Evolutionary conservation across 2,329 filamentous ascomycete species (phyloP).

Genomic region (Colletotrichum sp.): DNA sequence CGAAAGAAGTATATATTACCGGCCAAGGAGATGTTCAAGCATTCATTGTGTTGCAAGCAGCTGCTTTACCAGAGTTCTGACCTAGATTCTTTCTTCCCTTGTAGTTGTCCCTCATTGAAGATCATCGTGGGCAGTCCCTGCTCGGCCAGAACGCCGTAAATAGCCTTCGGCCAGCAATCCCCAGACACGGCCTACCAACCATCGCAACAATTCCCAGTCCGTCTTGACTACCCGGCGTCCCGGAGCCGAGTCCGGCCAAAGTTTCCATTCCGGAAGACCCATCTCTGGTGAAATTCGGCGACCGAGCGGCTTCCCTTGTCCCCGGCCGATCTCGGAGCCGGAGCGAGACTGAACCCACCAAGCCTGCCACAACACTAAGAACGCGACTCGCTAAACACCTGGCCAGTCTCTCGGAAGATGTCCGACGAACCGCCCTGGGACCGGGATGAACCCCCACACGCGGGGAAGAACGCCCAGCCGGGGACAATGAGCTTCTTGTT

Average conservation of each 20-base stretch:
- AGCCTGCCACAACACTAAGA: background rate
- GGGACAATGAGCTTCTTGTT: background rate
- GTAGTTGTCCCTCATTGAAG: background rate
- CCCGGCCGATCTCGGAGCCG: constrained; percentile 15
- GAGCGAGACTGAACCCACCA: background rate
- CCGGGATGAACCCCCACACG: background rate
- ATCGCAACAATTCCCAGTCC: background rate
- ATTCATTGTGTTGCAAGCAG: background rate
- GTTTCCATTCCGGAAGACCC: background rate
- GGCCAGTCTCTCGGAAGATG: background rate
- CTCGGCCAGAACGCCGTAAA: background rate
- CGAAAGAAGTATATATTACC: background rate
- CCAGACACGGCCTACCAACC: rapidly evolving
- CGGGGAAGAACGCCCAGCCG: background rate
- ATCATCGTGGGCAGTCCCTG: background rate
- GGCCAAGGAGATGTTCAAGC: background rate
- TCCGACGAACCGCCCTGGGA: background rate
- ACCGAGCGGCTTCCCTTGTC: background rate
- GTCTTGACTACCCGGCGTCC: background rate
- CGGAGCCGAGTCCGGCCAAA: background rate
- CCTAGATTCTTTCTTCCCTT: no score
- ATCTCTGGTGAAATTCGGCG: background rate
- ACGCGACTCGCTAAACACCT: background rate
- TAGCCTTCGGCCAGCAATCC: background rate
- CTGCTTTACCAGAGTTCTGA: rapidly evolving